Conservation (phyloP, 1,284 basidiomycete genomes). For the Prillingera fragicola region DNA sequence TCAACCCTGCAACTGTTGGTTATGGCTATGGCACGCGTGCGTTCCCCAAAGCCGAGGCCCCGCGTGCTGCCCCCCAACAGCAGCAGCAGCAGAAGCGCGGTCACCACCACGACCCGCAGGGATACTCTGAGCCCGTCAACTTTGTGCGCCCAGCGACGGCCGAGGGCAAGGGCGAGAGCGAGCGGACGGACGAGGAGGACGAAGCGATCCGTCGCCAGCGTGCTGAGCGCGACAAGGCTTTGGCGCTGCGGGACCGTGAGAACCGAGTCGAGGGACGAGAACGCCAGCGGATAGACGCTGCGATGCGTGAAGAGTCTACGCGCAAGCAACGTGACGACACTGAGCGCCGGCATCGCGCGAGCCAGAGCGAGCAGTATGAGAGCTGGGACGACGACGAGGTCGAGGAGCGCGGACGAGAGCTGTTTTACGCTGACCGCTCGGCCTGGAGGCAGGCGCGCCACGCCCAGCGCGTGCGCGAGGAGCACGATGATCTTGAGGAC, state of each 20-base stretch:
- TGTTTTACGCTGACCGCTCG: slow-evolving; percentile 78
- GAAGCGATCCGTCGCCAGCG: slow-evolving; percentile 70
- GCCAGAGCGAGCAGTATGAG: slow-evolving; percentile 66
- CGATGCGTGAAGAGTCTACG: slow-evolving; percentile 67
- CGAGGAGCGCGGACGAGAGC: slow-evolving; percentile 55
- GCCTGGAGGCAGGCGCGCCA: slow-evolving; percentile 70
- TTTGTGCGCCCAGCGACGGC: slow-evolving; percentile 67
- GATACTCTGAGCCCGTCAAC: slow-evolving; percentile 67
- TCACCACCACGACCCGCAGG: slow-evolving; percentile 57
- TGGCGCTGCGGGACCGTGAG: slow-evolving; percentile 65
- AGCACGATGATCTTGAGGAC: slow-evolving; percentile 74
- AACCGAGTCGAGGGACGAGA: slow-evolving; percentile 75
- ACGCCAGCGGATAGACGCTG: slow-evolving; percentile 62
- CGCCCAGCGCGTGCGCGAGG: slow-evolving; percentile 64
- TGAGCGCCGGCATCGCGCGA: slow-evolving; percentile 66
- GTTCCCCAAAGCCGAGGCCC: slow-evolving; percentile 7
- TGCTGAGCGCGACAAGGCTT: slow-evolving; percentile 67
- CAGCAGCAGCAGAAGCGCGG: slow-evolving; percentile 1
- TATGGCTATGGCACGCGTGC: slow-evolving; percentile 36
- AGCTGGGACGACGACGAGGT: slow-evolving; percentile 88
- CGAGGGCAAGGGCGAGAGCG: slow-evolving; percentile 42
- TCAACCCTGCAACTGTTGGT: slow-evolving; percentile 7
- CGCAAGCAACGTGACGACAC: slow-evolving; percentile 66
- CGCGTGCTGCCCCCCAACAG: not conserved
- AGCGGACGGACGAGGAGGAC: slow-evolving; percentile 76